Evolutionary conservation across 495 filamentous ascomycete species (phyloP).

Genomic region (Amorphotheca resinae): DNA sequence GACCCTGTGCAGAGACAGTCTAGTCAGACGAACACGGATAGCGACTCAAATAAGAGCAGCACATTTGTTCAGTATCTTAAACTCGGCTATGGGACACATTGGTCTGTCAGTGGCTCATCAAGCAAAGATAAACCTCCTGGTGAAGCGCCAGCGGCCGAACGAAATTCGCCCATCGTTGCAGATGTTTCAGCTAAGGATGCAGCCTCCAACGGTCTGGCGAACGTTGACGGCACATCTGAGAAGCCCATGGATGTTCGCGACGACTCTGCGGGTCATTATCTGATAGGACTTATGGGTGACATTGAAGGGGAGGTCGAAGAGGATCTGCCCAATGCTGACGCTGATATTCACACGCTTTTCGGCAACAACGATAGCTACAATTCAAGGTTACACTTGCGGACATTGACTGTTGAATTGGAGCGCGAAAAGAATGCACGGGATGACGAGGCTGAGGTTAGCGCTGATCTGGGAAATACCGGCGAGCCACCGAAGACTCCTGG

Average conservation of each 20-base stretch:
- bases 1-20: background rate
- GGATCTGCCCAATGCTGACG: background rate
- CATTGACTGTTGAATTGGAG: slow-evolving; percentile 39
- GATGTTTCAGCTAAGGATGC: background rate
- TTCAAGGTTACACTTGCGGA: slow-evolving; percentile 31
- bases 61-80: slow-evolving; percentile 38
- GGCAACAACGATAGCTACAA: slow-evolving; percentile 24
- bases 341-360: slow-evolving; percentile 5
- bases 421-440: slow-evolving; percentile 17
- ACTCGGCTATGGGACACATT: slow-evolving; percentile 44
- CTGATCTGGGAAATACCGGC: slow-evolving; percentile 31
- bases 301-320: slow-evolving; percentile 31
- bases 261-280: slow-evolving; percentile 41
- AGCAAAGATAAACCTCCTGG: background rate
- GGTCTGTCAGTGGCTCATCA: slow-evolving; percentile 28
- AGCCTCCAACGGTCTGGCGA: background rate
- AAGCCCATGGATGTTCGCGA: slow-evolving; percentile 1
- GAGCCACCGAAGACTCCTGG: slow-evolving; percentile 10
- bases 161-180: no score
- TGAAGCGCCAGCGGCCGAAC: background rate
- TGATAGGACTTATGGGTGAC: slow-evolving; percentile 59
- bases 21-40: slow-evolving; percentile 11
- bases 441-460: slow-evolving; percentile 26
- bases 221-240: background rate
- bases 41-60: slow-evolving; percentile 24